Percentiles rank a stretch among this genome's conserved stretches.
These are phyloP conservation scores for Herpetospermum pedunculosum DNA, from an alignment of 306 rosid species.

Conservation along the genomic window DNA sequence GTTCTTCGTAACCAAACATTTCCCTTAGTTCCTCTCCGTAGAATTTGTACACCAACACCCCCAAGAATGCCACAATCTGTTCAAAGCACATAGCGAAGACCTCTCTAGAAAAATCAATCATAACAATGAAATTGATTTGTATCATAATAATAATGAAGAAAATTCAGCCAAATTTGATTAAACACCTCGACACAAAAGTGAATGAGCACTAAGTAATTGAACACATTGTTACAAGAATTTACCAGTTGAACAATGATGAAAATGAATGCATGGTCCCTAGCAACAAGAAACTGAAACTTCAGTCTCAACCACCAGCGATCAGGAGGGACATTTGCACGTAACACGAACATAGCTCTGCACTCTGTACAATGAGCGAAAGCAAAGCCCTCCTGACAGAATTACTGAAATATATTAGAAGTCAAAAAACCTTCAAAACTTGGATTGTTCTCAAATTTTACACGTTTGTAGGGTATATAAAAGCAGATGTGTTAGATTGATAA, in stretches of 20 bases:
- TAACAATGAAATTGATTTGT: conserved; percentile 3
- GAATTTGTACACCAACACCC: conserved; percentile 85
- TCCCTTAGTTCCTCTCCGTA: conserved; percentile 92
- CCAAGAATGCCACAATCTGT: conserved; percentile 94
- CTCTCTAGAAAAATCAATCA: conserved; percentile 13
- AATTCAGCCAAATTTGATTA: not conserved
- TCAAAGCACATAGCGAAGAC: conserved; percentile 19
- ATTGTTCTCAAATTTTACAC: not conserved
- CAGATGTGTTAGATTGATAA: not conserved
- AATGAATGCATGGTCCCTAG: conserved; percentile 93
- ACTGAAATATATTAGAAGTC: conserved; percentile 14
- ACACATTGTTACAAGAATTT: not conserved
- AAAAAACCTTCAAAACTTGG: not conserved
- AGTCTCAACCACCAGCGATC: conserved; percentile 98
- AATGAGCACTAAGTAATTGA: not conserved
- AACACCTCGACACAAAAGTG: not conserved
- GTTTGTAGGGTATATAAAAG: not conserved
- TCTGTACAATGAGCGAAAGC: conserved; percentile 99
- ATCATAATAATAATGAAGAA: not conserved
- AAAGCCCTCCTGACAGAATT: conserved; percentile 71
- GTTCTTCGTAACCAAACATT: conserved; percentile 99
- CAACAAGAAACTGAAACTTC: conserved; percentile 94
- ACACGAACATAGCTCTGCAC: conserved; percentile 77
- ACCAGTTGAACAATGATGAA: conserved; percentile 88
- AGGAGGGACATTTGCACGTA: conserved; percentile 85